Base-by-base conservation (phyloP, 176 grass and related monocot genomes). In the Carex parvula region DNA sequence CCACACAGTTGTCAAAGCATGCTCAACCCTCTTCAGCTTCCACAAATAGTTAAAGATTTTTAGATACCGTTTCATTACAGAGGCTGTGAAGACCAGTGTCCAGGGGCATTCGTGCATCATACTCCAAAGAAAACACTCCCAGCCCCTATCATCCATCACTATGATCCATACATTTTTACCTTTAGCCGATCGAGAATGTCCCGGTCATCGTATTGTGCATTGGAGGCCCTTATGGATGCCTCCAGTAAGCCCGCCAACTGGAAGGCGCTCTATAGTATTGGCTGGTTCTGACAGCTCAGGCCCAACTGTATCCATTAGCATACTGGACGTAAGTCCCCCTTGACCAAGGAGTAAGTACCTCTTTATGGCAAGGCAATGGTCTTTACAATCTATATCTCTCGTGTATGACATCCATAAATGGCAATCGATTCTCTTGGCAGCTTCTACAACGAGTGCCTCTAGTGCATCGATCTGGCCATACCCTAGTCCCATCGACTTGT, bases 281-380 rank as follows among this genome's bases (percentile, higher is more conserved):
- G 95, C 95, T 32, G 95, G 92, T 58, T 94, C 95, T 29, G 95
- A 98, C 17, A 98, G 86, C 86, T 98, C 95, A 37, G 95, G 95
- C 30, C 95, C 95, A 32, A 98, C 95, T 86, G 91, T 84, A 16
- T 94, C 90, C 95, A 98, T 98, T 54, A 98, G 83, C n/a, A 87
- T 94, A 98, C 81, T 98, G 95, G 8, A 98, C 92, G 87, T n/a
- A 98, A 98, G 67, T 98, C n/a, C 95, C 84, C 95, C 95, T 89
- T 98, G 95, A 22, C 95, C 95, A 8, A 98, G 90, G 85, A 98
- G 95, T 88, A 98, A 90, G 84, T 98, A 98, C 32, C 90, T 81
- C 86, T 98, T 98, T 76, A 98, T 98, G 11, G 95, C 95, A 0
- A 98, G 87, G 35, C 95, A 98, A 87, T 98, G 95, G 5, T 98